These are phyloP conservation scores for Trypanosoma brucei DNA, from an alignment of 208 protist genomes.

Conservation along the genomic window DNA sequence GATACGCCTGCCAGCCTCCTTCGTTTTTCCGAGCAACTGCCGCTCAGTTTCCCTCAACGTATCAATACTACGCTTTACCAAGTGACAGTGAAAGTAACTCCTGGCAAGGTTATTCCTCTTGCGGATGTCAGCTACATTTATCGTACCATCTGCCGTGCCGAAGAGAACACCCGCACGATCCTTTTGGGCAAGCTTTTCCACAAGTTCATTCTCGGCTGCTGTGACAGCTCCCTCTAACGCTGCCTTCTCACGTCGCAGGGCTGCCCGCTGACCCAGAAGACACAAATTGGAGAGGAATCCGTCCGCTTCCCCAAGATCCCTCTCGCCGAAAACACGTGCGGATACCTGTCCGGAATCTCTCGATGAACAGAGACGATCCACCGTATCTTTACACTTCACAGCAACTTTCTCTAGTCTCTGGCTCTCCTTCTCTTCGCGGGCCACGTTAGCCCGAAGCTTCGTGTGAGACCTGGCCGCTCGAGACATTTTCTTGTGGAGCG, in stretches of 20 bases:
- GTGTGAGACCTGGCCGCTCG: constrained; percentile 3
- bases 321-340: background rate
- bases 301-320: too few species aligned
- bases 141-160: background rate
- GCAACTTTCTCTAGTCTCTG: constrained; percentile 9
- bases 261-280: background rate
- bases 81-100: background rate
- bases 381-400: background rate
- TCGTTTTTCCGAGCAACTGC: background rate
- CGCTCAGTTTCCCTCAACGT: background rate
- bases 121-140: background rate
- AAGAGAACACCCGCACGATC: background rate
- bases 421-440: constrained; percentile 12
- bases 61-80: background rate
- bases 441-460: constrained; percentile 2
- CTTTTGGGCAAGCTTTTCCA: background rate
- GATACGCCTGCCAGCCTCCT: background rate
- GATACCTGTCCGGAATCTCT: background rate
- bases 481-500: background rate
- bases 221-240: background rate
- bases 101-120: background rate
- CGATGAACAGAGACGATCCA: background rate
- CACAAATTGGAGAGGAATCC: background rate
- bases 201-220: background rate
- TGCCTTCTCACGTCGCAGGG: background rate